Evolutionary conservation across 305 asterid genomes (phyloP).

Genomic region (Galium porrigens): DNA sequence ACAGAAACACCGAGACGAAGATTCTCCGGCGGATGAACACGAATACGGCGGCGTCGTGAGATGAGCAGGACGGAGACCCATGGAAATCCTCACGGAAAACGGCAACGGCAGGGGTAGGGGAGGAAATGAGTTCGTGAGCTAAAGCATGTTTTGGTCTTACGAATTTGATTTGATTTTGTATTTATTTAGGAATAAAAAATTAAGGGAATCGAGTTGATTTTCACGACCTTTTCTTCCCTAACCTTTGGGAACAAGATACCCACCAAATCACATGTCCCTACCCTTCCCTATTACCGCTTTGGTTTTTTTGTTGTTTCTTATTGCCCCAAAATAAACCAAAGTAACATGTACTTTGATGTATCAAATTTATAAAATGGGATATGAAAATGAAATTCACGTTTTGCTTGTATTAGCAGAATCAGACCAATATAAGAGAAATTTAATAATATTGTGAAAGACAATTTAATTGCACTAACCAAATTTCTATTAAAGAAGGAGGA

Average conservation of each 20-base stretch:
- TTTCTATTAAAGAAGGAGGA: no score
- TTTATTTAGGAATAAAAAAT: background rate
- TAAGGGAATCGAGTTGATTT: background rate
- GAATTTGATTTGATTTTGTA: background rate
- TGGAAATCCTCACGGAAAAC: background rate
- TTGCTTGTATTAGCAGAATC: no score
- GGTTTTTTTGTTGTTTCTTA: background rate
- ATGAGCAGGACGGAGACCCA: background rate
- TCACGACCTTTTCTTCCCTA: conserved; percentile 13
- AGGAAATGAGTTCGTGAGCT: conserved; percentile 3
- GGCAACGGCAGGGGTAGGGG: background rate
- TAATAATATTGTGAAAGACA: no score
- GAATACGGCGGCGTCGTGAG: background rate
- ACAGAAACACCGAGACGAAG: background rate
- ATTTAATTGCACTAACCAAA: no score
- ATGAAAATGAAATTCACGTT: no score
- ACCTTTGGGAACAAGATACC: conserved; percentile 15
- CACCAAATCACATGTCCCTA: conserved; percentile 1
- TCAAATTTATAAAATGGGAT: no score
- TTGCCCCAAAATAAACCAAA: background rate
- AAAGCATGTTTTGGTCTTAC: background rate
- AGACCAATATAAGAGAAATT: no score
- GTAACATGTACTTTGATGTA: background rate
- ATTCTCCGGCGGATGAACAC: background rate
- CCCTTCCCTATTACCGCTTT: background rate